Evolutionary conservation across 2,329 filamentous ascomycete genomes (phyloP).

Genomic region (Alternaria atra): DNA sequence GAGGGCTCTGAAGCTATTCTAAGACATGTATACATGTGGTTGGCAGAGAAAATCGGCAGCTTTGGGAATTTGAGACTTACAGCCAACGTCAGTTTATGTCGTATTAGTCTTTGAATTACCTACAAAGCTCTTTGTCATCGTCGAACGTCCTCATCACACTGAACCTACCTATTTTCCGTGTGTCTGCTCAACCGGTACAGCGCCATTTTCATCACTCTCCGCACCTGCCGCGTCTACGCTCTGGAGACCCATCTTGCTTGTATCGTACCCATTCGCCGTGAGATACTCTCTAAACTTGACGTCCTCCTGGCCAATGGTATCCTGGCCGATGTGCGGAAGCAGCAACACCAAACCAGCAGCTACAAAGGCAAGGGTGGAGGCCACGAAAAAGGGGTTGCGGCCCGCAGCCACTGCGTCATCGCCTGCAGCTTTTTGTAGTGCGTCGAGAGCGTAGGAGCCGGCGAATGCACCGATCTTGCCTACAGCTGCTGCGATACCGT

Average conservation of each 20-base stretch:
- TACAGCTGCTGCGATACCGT: conserved; percentile 74
- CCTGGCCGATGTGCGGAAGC: conserved; percentile 79
- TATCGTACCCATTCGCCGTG: conserved; percentile 78
- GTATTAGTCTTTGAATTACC: neutral
- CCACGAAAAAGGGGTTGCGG: conserved; percentile 92
- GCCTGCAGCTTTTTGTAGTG: conserved; percentile 58
- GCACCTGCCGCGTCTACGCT: conserved; percentile 10
- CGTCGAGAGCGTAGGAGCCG: conserved; percentile 82
- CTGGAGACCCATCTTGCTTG: conserved; percentile 61
- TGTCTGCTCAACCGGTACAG: conserved; percentile 16
- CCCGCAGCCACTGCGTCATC: conserved; percentile 61
- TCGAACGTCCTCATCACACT: neutral
- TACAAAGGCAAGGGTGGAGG: conserved; percentile 76
- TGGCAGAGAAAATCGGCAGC: neutral
- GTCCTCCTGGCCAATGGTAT: conserved; percentile 85
- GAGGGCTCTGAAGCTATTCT: neutral
- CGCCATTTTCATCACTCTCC: conserved; percentile 24
- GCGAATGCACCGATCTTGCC: conserved; percentile 87
- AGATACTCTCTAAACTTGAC: conserved; percentile 77
- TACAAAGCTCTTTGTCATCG: neutral
- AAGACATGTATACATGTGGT: neutral
- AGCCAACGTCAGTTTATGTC: neutral
- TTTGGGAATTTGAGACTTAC: neutral
- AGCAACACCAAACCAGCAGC: conserved; percentile 72
- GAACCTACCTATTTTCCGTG: conserved; percentile 1